Percentiles rank a stretch among this genome's conserved stretches.
phyloP scores from a whole-genome alignment of 768 basidiomycete genomes.

The Termitomyces sp. region DNA sequence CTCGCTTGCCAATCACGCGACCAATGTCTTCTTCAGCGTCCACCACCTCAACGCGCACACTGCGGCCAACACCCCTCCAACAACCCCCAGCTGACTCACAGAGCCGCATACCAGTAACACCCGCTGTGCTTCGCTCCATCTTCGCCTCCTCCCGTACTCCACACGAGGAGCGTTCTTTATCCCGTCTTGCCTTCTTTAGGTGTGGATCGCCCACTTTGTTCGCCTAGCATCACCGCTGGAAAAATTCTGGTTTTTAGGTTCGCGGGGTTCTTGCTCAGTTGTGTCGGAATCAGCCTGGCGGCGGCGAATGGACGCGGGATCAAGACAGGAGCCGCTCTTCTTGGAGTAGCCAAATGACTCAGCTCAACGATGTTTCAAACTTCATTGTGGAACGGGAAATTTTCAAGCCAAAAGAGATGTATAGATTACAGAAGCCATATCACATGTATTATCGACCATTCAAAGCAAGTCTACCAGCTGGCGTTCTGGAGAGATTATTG shows the following conservation, averaged over 20 bases:
- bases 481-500: slow-evolving; percentile 51
- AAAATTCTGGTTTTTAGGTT: slow-evolving; percentile 46
- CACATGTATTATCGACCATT: slow-evolving; percentile 14
- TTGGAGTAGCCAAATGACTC: slow-evolving; percentile 51
- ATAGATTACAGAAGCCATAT: slow-evolving; percentile 6
- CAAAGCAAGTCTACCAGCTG: slow-evolving; percentile 52
- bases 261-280: slow-evolving; percentile 79
- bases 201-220: slow-evolving; percentile 25
- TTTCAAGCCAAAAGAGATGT: slow-evolving; percentile 25
- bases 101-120: slow-evolving; percentile 79
- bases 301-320: slow-evolving; percentile 72
- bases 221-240: neutral
- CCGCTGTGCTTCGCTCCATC: slow-evolving; percentile 77
- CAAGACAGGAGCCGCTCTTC: slow-evolving; percentile 60
- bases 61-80: slow-evolving; percentile 32
- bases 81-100: slow-evolving; percentile 44
- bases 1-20: too few relatives aligned
- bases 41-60: slow-evolving; percentile 47
- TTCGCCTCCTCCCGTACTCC: slow-evolving; percentile 84
- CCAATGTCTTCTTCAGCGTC: slow-evolving; percentile 50
- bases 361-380: neutral
- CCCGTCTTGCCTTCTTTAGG: slow-evolving; percentile 87
- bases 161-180: slow-evolving; percentile 80
- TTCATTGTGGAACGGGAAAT: slow-evolving; percentile 5
- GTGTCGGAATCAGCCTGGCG: slow-evolving; percentile 73